Evolutionary conservation across 106 monocot species (phyloP), one percentile per base, ranked within the genome.

Genomic region (Dioscorea alata): DNA sequence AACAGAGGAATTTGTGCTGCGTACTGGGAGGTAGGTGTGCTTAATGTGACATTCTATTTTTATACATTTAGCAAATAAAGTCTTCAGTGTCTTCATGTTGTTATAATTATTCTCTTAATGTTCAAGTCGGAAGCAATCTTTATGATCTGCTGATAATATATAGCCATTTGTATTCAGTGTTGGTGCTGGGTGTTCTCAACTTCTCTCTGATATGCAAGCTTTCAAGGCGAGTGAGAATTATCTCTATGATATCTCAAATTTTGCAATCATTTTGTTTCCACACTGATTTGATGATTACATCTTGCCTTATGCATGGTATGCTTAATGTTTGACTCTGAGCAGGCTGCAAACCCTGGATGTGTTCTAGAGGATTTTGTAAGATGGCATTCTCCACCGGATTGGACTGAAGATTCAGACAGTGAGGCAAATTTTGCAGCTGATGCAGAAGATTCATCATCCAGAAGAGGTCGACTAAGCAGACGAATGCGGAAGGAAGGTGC

Each of bases 311-410:
- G 13, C 62, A 13, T 10, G 48, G 14, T 62, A 31, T 63, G 21
- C 32, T 65, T 34, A 16, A 18, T 24, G 48, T 54, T 4, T 22
- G 21, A 69, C 23, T 34, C 64, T 18, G 73, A 59, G 49, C 78
- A 94, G 94, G 94, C 94, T 63, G 94, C 94, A 63, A 94, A 94
- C 81, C 90, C 94, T 74, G 94, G 94, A 13, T 94, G 94, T 69
- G 79, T 90, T 69, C 69, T 94, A 23, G 94, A 90, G 74, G 94
- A 94, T 58, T 94, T 94, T 59, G 68, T 94, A 75, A 73, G 94
- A 71, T 94, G 94, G 94, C 80, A 94, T 61, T 94, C 94, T 71
- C 94, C 94, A 71, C 94, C 94, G 69, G 94, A 94, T 61, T 94
- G 94, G 90, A 76, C 65, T 17, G 90, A 88, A 15, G 82, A 82